Evolutionary conservation across 768 basidiomycete species (phyloP).

Genomic region (Boletus rubropictus): DNA sequence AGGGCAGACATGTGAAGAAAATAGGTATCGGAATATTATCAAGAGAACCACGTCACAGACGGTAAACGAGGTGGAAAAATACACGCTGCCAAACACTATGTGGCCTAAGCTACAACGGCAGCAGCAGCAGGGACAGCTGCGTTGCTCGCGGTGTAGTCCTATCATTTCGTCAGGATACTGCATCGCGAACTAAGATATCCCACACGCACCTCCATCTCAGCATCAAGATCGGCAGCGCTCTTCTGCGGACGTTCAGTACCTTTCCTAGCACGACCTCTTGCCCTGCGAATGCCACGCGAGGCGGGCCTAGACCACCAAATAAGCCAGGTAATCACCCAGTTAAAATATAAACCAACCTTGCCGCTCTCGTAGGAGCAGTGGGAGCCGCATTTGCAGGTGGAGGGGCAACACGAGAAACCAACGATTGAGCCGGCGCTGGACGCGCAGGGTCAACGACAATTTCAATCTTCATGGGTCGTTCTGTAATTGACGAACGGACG

Average conservation of each 20-base stretch:
- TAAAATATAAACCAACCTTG: constrained; percentile 31
- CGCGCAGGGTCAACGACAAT: constrained; percentile 85
- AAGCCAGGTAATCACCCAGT: not conserved
- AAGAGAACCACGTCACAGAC: constrained; percentile 7
- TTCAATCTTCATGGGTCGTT: constrained; percentile 98
- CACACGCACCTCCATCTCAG: constrained; percentile 88
- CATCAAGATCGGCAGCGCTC: constrained; percentile 86
- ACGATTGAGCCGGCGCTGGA: constrained; percentile 51
- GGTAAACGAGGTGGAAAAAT: not conserved
- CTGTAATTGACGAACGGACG: constrained; percentile 45
- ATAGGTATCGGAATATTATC: constrained; percentile 23
- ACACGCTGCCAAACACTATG: constrained; percentile 6
- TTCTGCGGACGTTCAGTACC: constrained; percentile 60
- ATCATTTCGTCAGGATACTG: not conserved
- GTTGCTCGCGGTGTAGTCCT: constrained; percentile 68
- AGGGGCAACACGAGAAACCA: constrained; percentile 84
- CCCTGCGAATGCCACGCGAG: constrained; percentile 43
- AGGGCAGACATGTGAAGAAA: constrained; percentile 8
- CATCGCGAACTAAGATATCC: not conserved
- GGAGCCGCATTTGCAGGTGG: constrained; percentile 36
- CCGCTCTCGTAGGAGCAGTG: constrained; percentile 19
- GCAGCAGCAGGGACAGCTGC: constrained; percentile 41
- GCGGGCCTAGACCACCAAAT: constrained; percentile 24
- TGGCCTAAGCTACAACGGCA: constrained; percentile 32
- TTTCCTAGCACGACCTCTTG: constrained; percentile 42